These are phyloP conservation scores for Apiotrichum gamsii DNA, from an alignment of 1,284 basidiomycete species.

Conservation along the genomic window DNA sequence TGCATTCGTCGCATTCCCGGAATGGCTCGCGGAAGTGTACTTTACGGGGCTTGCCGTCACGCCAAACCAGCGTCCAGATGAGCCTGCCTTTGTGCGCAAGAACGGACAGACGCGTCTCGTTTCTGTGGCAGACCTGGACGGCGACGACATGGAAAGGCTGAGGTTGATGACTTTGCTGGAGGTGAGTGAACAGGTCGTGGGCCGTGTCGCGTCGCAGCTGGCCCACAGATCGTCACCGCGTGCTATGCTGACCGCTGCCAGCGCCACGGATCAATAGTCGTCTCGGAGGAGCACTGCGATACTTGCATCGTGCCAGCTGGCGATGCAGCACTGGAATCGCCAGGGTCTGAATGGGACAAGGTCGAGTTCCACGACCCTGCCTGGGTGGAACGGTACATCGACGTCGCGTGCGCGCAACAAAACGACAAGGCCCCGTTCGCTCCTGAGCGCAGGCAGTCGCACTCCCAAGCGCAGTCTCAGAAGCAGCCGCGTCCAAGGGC, in stretches of 20 bases:
- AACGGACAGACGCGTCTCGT: not conserved
- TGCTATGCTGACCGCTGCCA: no score
- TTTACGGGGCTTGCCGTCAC: no score
- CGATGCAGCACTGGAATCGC: conserved; percentile 4
- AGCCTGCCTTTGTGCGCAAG: conserved; percentile 2
- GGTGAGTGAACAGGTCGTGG: conserved; percentile 4
- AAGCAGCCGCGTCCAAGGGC: no score
- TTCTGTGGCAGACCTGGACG: conserved; percentile 11
- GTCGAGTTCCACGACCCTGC: not conserved
- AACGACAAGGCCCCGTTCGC: no score
- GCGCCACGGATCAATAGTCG: conserved; percentile 20
- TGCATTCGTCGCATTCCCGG: conserved; percentile 7
- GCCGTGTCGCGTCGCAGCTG: not conserved
- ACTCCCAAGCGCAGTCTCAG: no score
- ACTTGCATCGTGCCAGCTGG: conserved; percentile 9
- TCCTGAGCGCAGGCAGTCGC: no score
- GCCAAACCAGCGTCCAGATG: not conserved
- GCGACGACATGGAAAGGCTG: conserved; percentile 1
- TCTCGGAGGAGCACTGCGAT: conserved; percentile 2
- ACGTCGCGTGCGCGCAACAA: not conserved
- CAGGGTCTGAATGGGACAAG: not conserved
- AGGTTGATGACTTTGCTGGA: conserved; percentile 17
- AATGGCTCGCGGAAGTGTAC: conserved; percentile 21
- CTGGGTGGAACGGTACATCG: no score
- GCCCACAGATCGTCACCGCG: no score